Conservation (phyloP, 2,329 filamentous ascomycete species). For the Arthroderma sp. region DNA sequence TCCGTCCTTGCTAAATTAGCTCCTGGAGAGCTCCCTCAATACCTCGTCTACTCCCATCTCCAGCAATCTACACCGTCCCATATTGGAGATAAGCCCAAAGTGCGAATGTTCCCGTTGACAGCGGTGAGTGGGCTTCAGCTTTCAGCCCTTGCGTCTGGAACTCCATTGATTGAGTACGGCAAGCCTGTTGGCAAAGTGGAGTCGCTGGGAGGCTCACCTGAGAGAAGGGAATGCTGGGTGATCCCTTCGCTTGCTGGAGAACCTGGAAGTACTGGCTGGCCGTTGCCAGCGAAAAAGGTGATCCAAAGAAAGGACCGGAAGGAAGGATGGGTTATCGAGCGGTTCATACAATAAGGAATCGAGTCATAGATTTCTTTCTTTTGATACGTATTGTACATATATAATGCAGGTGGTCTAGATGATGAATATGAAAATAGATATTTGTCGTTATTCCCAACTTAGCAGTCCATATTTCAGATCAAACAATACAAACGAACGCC, state of each 20-base stretch:
- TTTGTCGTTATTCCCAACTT: no score
- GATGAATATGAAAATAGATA: no score
- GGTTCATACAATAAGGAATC: slow-evolving; percentile 24
- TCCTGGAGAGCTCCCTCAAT: slow-evolving; percentile 65
- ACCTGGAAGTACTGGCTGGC: slow-evolving; percentile 61
- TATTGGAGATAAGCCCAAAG: slow-evolving; percentile 52
- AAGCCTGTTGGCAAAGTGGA: slow-evolving; percentile 82
- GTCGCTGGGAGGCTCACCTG: slow-evolving; percentile 32
- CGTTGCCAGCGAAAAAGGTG: slow-evolving; percentile 72
- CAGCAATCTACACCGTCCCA: slow-evolving; percentile 51
- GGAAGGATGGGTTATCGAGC: slow-evolving; percentile 62
- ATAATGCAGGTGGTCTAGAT: no score
- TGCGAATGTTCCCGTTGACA: slow-evolving; percentile 78
- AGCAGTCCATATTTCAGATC: no score
- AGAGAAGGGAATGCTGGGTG: slow-evolving; percentile 65
- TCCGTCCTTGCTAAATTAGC: slow-evolving; percentile 63
- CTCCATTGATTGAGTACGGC: slow-evolving; percentile 68
- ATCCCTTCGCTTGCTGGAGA: slow-evolving; percentile 64
- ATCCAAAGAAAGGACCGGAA: slow-evolving; percentile 60
- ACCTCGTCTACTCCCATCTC: slow-evolving; percentile 75
- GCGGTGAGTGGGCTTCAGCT: slow-evolving; percentile 65
- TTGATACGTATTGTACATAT: no score
- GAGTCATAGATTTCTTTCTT: slow-evolving; percentile 2
- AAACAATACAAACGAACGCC: no score
- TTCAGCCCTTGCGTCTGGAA: slow-evolving; percentile 66